Base-by-base conservation (phyloP, 1,284 basidiomycete genomes). In the Sporisorium reilianum region DNA sequence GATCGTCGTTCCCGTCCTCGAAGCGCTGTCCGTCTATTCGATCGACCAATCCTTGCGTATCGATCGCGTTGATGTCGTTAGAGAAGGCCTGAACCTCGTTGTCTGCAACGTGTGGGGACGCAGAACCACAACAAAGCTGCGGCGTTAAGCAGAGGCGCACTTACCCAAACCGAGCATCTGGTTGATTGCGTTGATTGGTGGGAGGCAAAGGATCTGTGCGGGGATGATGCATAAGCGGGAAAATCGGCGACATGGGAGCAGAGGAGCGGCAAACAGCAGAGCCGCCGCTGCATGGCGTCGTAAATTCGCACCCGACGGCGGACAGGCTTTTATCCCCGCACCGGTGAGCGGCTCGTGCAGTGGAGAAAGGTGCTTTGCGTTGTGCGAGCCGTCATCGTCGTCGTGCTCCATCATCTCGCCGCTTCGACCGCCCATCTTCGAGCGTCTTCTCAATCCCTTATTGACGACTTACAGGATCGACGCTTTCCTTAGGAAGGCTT, bases 291-390 rank as follows among this genome's bases (percentile, higher is more conserved):
- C 36, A 52, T 5, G 5, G 34, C 49, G 4, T 41, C 64, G 64
- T 66, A 66, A 66, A 51, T 59, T 25, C 64, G 63, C 63, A 65
- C n/a, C 34, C 25, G 10, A 51, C 52, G 50, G 30, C 45, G 26
- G 22, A 8, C 26, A 16, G n/a, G 45, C 9, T 40, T 14, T 51
- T 64, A 64, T 42, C 51, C 45, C 63, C 63, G 63, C 63, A 65
- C 50, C n/a, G 8, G 11, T 28, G 25, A 25, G 5, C n/a, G n/a
- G n/a, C n/a, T n/a, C 14, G 22, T 45, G 44, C 11, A 6, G 44
- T 8, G 45, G 45, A 28, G 7, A 28, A n/a, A 28, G 26, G 26
- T 14, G 14, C 7, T 16, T 38, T 5, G 36, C 18, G 5, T 8
- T 18, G 36, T n/a, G 14, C 7, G 5, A 38, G 4, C 18, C 36